Percentiles rank a stretch among this genome's conserved stretches.
phyloP scores from a whole-genome alignment of 2,329 filamentous ascomycete species.

The Calonectria naviculata region DNA sequence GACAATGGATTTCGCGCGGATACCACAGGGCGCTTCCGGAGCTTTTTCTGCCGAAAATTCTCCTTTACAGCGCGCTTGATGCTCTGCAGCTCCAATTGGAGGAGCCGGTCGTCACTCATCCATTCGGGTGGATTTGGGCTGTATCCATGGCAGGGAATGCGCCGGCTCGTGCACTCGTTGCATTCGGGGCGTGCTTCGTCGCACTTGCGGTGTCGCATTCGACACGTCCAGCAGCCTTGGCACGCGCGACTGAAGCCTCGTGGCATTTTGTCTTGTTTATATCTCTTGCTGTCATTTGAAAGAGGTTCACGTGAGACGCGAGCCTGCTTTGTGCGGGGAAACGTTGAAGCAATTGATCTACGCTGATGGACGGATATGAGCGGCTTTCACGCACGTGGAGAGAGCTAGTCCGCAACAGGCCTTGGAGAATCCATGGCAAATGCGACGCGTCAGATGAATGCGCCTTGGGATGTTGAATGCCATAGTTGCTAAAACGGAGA shows the following conservation, averaged over 20 bases:
- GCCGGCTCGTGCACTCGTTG: constrained; percentile 33
- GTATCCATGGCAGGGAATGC: constrained; percentile 34
- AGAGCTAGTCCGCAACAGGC: no score
- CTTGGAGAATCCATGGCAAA: no score
- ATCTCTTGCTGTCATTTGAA: background rate
- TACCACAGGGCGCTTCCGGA: background rate
- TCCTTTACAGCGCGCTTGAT: constrained; percentile 35
- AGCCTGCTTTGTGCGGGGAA: background rate
- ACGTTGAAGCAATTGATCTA: background rate
- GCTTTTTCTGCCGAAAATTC: constrained; percentile 26
- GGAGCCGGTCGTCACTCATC: constrained; percentile 40
- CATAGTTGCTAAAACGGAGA: no score
- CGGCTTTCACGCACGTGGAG: background rate
- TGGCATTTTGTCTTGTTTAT: background rate
- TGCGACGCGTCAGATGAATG: no score
- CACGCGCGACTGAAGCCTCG: background rate
- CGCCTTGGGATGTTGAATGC: no score
- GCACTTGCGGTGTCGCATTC: constrained; percentile 43
- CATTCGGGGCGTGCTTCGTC: constrained; percentile 39
- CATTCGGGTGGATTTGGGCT: constrained; percentile 47
- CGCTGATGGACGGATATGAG: background rate
- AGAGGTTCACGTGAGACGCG: background rate
- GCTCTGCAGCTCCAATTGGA: constrained; percentile 41
- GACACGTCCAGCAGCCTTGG: constrained; percentile 43
- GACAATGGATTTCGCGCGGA: background rate